Percentiles rank a stretch among this genome's conserved stretches.
Evolutionary conservation across 352 stramenopile species (phyloP).

Genomic region (Lagenidium sp.): DNA sequence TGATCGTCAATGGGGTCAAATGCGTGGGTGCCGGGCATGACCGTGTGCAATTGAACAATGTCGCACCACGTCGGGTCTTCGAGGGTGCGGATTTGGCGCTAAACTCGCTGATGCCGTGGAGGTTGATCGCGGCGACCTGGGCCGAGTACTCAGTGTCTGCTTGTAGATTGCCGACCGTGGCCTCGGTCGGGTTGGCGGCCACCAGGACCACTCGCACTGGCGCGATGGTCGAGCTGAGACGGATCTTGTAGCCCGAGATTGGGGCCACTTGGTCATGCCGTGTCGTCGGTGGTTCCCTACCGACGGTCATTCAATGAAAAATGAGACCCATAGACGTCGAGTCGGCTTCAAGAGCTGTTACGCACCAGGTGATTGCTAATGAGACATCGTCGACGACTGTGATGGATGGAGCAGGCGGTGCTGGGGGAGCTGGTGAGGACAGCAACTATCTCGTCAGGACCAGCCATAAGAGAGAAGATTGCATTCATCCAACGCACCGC

Average conservation of each 20-base stretch:
- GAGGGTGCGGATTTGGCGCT: constrained; percentile 18
- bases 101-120: constrained; percentile 51
- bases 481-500: constrained; percentile 27
- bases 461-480: too few species aligned
- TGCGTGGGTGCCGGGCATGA: too few species aligned
- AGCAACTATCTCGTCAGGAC: too few species aligned
- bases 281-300: constrained; percentile 5
- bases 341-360: too few species aligned
- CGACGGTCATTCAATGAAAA: too few species aligned
- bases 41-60: too few species aligned
- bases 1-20: too few species aligned
- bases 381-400: constrained; percentile 7
- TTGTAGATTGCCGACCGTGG: constrained; percentile 18
- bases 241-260: constrained; percentile 58
- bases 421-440: constrained; percentile 19
- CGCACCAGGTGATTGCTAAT: constrained; percentile 30
- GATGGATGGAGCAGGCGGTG: constrained; percentile 15
- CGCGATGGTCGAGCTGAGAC: constrained; percentile 4
- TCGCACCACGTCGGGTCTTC: constrained; percentile 24
- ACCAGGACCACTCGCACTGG: constrained; percentile 16
- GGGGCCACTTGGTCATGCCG: constrained; percentile 33
- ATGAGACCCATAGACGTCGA: too few species aligned
- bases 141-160: constrained; percentile 32
- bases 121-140: constrained; percentile 38
- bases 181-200: constrained; percentile 17